These are phyloP conservation scores for Pseudonitzschia pungens DNA, from an alignment of 108 stramenopile species.

Conservation along the genomic window DNA sequence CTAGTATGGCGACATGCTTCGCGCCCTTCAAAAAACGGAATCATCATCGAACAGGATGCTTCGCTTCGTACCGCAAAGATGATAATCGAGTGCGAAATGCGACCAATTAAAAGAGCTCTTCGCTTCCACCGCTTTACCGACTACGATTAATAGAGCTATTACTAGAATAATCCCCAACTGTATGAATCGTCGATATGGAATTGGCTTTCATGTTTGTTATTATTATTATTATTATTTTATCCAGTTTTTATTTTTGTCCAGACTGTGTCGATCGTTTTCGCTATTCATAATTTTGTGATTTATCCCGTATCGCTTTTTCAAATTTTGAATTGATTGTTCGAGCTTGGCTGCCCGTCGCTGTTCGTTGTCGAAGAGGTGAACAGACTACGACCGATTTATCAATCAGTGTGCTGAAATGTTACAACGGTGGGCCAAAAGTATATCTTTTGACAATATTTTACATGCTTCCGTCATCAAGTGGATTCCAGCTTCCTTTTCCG, in stretches of 20 bases:
- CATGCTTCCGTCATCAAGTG: slow-evolving; percentile 71
- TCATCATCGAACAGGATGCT: no score
- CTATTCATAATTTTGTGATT: not conserved
- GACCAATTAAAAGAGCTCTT: no score
- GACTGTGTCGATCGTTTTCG: not conserved
- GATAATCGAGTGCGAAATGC: no score
- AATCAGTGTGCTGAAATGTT: not conserved
- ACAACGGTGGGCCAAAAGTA: not conserved
- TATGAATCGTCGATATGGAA: no score
- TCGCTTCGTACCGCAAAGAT: no score
- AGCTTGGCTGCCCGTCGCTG: not conserved
- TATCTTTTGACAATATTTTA: not conserved
- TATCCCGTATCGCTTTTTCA: not conserved
- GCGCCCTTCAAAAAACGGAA: no score
- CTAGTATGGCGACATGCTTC: no score
- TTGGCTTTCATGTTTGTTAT: not conserved
- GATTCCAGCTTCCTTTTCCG: slow-evolving; percentile 81
- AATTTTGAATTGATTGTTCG: not conserved
- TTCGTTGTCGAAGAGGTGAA: not conserved
- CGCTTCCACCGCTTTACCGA: no score
- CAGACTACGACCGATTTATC: not conserved
- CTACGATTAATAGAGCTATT: no score
- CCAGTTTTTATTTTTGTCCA: not conserved
- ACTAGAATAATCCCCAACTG: no score
- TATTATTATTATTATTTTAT: not conserved